Evolutionary conservation across 2,329 filamentous ascomycete species (phyloP).

Genomic region (Verticillium nubilum): DNA sequence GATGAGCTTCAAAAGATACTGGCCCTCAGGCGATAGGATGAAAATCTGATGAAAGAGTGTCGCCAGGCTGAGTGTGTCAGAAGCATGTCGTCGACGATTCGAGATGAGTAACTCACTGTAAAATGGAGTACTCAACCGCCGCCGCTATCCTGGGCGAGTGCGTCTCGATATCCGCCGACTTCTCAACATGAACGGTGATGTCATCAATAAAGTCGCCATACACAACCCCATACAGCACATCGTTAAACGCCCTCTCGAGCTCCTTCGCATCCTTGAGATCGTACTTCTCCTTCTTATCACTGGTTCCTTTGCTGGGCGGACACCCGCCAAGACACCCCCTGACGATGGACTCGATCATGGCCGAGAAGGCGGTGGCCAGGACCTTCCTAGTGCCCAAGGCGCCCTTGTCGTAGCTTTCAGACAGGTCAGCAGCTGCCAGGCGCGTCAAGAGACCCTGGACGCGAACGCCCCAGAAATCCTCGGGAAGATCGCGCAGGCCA

Average conservation of each 20-base stretch:
- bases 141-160: constrained; percentile 58
- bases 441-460: constrained; percentile 54
- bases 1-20: constrained; percentile 65
- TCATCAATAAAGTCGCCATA: constrained; percentile 64
- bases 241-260: constrained; percentile 59
- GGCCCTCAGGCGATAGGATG: constrained; percentile 68
- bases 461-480: constrained; percentile 60
- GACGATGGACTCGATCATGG: constrained; percentile 63
- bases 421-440: constrained; percentile 63
- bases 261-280: constrained; percentile 54
- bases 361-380: constrained; percentile 64
- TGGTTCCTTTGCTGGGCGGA: constrained; percentile 16
- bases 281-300: constrained; percentile 35
- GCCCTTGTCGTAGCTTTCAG: constrained; percentile 79
- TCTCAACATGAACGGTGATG: constrained; percentile 54
- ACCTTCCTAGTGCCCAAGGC: constrained; percentile 69
- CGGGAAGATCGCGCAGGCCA: constrained; percentile 56
- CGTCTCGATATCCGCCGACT: constrained; percentile 57
- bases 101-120: constrained; percentile 51
- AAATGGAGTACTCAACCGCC: constrained; percentile 59
- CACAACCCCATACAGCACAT: constrained; percentile 59
- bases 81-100: background rate
- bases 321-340: constrained; percentile 62
- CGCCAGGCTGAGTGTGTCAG: constrained; percentile 49
- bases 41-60: constrained; percentile 71